Base-by-base conservation (phyloP, 2,329 filamentous ascomycete genomes). In the Nectriaceae sp. region DNA sequence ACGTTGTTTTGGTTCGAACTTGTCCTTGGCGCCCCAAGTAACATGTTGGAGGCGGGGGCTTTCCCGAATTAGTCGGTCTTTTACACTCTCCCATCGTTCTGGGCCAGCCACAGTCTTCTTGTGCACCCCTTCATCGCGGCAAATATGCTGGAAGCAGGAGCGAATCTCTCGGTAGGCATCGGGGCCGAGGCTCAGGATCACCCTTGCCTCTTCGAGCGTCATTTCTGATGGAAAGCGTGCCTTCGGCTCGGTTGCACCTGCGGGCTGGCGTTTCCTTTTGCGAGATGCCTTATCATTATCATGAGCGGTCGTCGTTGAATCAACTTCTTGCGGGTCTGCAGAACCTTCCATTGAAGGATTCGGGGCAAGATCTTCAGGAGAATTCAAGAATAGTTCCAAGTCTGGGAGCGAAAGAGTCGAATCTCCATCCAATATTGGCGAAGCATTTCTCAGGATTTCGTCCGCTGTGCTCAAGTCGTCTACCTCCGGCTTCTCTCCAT, bases 191-290 rank as follows among this genome's bases (percentile, higher is more conserved):
- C 72, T 75, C 21, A 95, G 73, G 50, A 85, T 87, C 11, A 77
- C 76, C 62, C 90, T 89, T 62, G 87, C 86, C 68, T 93, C 88
- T 55, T 89, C 86, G 49, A 94, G 80, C 0, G 89, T 92, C 11
- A 87, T 92, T 67, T 94, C 89, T 1, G 89, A 93, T 1, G 88
- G 88, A 54, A 90, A 94, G 19, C 89, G 82, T 13, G 87, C 86
- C 13, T 87, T 84, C 18, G 85, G 82, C 4, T 84, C 83, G 1
- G 84, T 79, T 5, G 83, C 82, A 62, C 89, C 86, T 31, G 85
- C 79, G 13, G 86, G 83, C 21, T 88, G 66, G 3, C 85, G 84
- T 36, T 80, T 84, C 75, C 83, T 88, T n/a, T 80, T 81, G 58
- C 82, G 78, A 45, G 84, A 87, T 40, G 86, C 78, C 53, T 57